phyloP scores from a whole-genome alignment of 202 grass and related monocot species.

The Bolboschoenoplectus hybrid region DNA sequence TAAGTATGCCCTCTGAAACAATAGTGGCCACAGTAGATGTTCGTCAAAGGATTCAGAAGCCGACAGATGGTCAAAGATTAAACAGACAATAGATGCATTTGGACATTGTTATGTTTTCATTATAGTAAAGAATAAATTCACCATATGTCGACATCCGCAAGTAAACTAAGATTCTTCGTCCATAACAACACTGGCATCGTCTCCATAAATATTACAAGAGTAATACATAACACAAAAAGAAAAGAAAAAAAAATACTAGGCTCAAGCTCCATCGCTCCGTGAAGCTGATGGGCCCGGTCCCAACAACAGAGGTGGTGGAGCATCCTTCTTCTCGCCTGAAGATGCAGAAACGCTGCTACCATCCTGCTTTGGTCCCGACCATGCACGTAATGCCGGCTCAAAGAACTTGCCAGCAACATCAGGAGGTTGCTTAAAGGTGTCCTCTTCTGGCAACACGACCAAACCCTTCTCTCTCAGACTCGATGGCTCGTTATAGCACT shows the following conservation, averaged over 20 bases:
- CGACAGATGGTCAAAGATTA: too few relatives aligned
- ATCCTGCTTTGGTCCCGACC: conserved; percentile 40
- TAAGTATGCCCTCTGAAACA: too few relatives aligned
- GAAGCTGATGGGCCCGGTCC: conserved; percentile 45
- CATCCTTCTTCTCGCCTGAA: conserved; percentile 29
- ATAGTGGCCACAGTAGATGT: too few relatives aligned
- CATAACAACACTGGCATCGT: background rate
- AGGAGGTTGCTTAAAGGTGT: conserved; percentile 44
- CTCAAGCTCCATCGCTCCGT: background rate
- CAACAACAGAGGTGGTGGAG: conserved; percentile 51
- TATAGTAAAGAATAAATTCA: too few relatives aligned
- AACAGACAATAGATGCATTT: too few relatives aligned
- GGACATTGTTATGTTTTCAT: too few relatives aligned
- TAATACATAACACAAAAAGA: background rate
- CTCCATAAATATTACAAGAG: background rate
- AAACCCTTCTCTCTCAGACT: conserved; percentile 76
- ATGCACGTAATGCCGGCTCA: conserved; percentile 56
- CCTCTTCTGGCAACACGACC: conserved; percentile 78
- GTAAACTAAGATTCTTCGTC: background rate
- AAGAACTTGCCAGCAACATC: conserved; percentile 70
- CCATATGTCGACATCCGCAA: too few relatives aligned
- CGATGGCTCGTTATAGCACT: conserved; percentile 59
- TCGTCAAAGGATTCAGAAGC: too few relatives aligned
- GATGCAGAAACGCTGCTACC: background rate
- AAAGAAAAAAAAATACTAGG: background rate